These are phyloP conservation scores for Metahyphopichia silvanorum DNA, from an alignment of 805 yeast species.

Conservation along the genomic window DNA sequence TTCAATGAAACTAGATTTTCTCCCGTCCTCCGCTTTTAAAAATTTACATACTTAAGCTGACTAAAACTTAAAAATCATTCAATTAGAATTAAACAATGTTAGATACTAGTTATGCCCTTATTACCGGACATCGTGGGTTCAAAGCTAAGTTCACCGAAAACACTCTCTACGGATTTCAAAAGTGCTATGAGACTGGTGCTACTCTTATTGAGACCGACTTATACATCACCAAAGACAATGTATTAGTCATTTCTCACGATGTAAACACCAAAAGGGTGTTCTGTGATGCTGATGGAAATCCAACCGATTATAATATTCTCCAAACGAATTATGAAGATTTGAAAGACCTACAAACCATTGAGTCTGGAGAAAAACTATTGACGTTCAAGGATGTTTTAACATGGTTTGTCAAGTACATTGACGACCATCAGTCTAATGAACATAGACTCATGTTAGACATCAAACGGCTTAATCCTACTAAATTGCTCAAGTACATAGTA, in stretches of 20 bases:
- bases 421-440: constrained; percentile 7
- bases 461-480: constrained; percentile 37
- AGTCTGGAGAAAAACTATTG: constrained; percentile 29
- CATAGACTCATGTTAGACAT: constrained; percentile 37
- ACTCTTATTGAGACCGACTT: constrained; percentile 41
- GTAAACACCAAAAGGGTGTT: constrained; percentile 35
- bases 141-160: constrained; percentile 40
- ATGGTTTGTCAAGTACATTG: constrained; percentile 26
- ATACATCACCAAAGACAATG: constrained; percentile 36
- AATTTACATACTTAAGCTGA: too few species aligned
- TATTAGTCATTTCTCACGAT: constrained; percentile 40
- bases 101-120: too few species aligned
- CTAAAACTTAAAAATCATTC: too few species aligned
- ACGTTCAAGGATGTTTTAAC: constrained; percentile 28
- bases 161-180: constrained; percentile 33
- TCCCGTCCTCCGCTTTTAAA: too few species aligned
- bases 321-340: constrained; percentile 26
- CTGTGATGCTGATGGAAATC: constrained; percentile 30
- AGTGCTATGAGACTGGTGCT: constrained; percentile 37
- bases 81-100: too few species aligned
- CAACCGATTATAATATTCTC: constrained; percentile 31
- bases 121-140: constrained; percentile 44
- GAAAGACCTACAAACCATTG: constrained; percentile 25
- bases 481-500: constrained; percentile 24
- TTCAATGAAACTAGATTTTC: too few species aligned